Evolutionary conservation across 345 rosid genomes (phyloP), one percentile per base, ranked within the genome.

Genomic region (Nephelium lappaceum): DNA sequence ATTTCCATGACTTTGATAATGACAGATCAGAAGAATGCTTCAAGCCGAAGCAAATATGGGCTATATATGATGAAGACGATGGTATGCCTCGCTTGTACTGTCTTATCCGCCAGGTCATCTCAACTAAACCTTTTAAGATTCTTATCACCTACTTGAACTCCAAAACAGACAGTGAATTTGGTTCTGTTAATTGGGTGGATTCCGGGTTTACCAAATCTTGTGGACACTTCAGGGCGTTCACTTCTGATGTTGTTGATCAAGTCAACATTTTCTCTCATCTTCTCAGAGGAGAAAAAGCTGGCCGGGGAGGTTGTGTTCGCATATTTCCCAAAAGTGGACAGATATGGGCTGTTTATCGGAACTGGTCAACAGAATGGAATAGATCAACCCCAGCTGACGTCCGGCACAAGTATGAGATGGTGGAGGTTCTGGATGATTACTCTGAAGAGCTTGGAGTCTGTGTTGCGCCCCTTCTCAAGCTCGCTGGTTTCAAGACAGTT

Each of bases 51-150:
- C 97, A 96, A 69, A 91, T 96, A 86, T 96, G 98, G 98, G 99
- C 99, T 42, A 80, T 96, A 39, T 96, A 94, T 70, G 99, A 96
- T 60, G 99, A 96, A 83, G 97, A 96, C 70, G 98, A 96, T 42
- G 98, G 98, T 51, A 96, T 96, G 99, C 98, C 99, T 71, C 97
- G 99, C 55, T 83, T 96, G 70, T 96, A 96, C 71, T 93, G 99
- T 76, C 84, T 96, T 74, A 85, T 94, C 71, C 90, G 92, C 70
- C 87, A 96, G 86, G 91, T 96, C 78, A 83, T 93, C 87, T 96
- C 98, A 2, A 76, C 87, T 53, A 84, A 89, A 21, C 99, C 98
- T 73, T 96, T 96, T 81, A 91, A 94, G 88, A 89, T 96, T 81
- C 97, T 81, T 81, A 89, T 96, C 79, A 83, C 91, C 74, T 94